Percentiles rank a stretch among this genome's conserved stretches.
Evolutionary conservation across 2,329 filamentous ascomycete species (phyloP).

Genomic region (Penicillium hesseltinei): DNA sequence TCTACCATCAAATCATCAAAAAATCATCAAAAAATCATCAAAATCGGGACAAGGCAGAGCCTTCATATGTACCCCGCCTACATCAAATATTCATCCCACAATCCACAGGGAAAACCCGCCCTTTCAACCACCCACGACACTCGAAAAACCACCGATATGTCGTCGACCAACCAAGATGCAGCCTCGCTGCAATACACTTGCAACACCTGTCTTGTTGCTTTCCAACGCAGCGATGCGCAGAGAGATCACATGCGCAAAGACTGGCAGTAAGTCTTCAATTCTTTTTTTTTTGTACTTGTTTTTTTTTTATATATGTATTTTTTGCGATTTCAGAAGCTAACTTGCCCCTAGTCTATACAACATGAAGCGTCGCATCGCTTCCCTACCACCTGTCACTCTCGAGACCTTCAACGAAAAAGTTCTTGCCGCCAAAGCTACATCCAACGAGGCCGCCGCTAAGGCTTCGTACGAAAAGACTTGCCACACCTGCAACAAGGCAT

Average conservation of each 20-base stretch:
- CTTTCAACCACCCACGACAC: conserved; percentile 3
- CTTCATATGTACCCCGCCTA: conserved; percentile 25
- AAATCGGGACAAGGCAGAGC: conserved; percentile 12
- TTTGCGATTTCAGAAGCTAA: neutral
- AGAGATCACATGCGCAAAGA: conserved; percentile 96
- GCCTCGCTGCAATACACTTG: conserved; percentile 82
- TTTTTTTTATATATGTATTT: neutral
- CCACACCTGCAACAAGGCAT: conserved; percentile 80
- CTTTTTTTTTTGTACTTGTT: neutral
- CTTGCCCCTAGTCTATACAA: conserved; percentile 72
- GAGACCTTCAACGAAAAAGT: conserved; percentile 97
- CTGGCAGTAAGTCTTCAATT: conserved; percentile 75
- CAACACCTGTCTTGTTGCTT: conserved; percentile 97
- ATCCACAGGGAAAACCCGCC: conserved; percentile 8
- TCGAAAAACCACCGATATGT: conserved; percentile 16
- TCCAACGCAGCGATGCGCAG: conserved; percentile 89
- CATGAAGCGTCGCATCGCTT: conserved; percentile 88
- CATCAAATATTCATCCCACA: conserved; percentile 32
- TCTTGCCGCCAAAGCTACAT: conserved; percentile 79
- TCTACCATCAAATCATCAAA: neutral
- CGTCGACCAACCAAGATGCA: conserved; percentile 30
- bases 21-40: neutral
- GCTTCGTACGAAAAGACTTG: conserved; percentile 85
- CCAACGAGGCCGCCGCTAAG: conserved; percentile 80
- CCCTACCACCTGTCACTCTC: conserved; percentile 83